Percentiles rank a stretch among this genome's conserved stretches.
Evolutionary conservation across 2,329 filamentous ascomycete species (phyloP).

Genomic region (Colletotrichum plurivorum): DNA sequence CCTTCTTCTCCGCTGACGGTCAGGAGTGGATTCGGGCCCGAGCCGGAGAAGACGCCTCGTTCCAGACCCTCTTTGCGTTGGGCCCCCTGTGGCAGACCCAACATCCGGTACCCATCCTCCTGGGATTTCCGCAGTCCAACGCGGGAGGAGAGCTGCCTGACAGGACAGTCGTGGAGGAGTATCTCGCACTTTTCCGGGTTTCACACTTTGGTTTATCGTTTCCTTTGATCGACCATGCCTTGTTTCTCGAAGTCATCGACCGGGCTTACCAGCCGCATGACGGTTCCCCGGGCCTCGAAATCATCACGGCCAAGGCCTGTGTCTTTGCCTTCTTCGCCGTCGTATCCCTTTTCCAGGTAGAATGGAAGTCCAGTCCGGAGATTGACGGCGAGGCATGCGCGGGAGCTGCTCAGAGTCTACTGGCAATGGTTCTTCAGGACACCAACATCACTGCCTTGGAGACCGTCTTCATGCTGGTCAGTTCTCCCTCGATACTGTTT

Average conservation of each 20-base stretch:
- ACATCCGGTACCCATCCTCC: slow-evolving; percentile 37
- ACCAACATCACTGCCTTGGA: slow-evolving; percentile 60
- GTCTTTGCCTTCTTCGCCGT: slow-evolving; percentile 64
- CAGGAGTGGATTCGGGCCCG: slow-evolving; percentile 62
- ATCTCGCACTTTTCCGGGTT: slow-evolving; percentile 43
- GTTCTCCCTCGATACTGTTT: slow-evolving; percentile 39
- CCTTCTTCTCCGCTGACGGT: slow-evolving; percentile 62
- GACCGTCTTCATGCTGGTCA: slow-evolving; percentile 63
- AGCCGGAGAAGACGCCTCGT: slow-evolving; percentile 55
- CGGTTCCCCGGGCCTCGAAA: slow-evolving; percentile 42
- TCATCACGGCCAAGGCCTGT: slow-evolving; percentile 58
- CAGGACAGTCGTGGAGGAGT: slow-evolving; percentile 46
- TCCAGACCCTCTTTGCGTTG: slow-evolving; percentile 44
- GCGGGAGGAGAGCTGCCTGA: slow-evolving; percentile 52
- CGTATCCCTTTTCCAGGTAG: slow-evolving; percentile 45
- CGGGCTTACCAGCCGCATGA: slow-evolving; percentile 56
- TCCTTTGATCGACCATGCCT: slow-evolving; percentile 61
- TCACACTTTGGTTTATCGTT: slow-evolving; percentile 63
- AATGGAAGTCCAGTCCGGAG: slow-evolving; percentile 26
- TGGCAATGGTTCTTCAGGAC: slow-evolving; percentile 60
- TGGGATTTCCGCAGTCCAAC: background rate
- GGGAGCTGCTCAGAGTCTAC: slow-evolving; percentile 56
- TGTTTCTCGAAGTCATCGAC: slow-evolving; percentile 62
- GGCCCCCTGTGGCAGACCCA: slow-evolving; percentile 42
- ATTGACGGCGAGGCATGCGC: slow-evolving; percentile 59